Base-by-base conservation (phyloP, 2,329 filamentous ascomycete genomes). In the Stemphylium beticola region DNA sequence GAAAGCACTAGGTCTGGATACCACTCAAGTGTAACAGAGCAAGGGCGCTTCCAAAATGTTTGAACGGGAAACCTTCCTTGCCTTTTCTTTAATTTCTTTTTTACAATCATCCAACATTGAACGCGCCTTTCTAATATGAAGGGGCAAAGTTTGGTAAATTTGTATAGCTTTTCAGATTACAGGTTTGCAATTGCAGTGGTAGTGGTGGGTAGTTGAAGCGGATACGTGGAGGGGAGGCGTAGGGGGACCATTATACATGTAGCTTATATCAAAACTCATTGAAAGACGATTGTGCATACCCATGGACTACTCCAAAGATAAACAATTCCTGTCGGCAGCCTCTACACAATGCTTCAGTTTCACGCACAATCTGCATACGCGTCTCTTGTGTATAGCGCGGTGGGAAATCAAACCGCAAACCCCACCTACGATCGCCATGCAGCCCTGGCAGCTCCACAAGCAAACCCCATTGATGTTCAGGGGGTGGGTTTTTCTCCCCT, bases 1-100 rank as follows among this genome's bases (percentile, higher is more conserved):
- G 11, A 51, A 51, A 53, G 46, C 53, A 53, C 46, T 38, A 60
- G 55, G 53, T 60, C 61, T 69, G 64, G 62, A 67, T 69, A 68
- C 58, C 63, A 58, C 52, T 59, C 58, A 58, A 55, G 60, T 64
- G 60, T 64, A 64, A 49, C 42, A 64, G 41, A 52, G 37, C 31
- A 57, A 36, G 40, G 26, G 52, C 49, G 53, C 36, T 41, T 33
- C 39, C 33, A 32, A 38, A 59, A 59, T 34, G 47, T 43, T 49
- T 31, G 8, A 4, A 45, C 42, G 18, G 24, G 43, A 41, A 46
- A 33, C 26, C 34, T 33, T 37, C 5, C 20, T 22, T 18, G n/a
- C 22, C 34, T 37, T 40, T 48, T 26, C 15, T 48, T 31, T 34
- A 22, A 31, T 42, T 17, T 40, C 15, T n/a, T 15, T 34, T 44